A percentile compares a stretch with the other conserved stretches of the same genome.
phyloP scores from a whole-genome alignment of 257 asterid species.

The Anisodus acutangulus region DNA sequence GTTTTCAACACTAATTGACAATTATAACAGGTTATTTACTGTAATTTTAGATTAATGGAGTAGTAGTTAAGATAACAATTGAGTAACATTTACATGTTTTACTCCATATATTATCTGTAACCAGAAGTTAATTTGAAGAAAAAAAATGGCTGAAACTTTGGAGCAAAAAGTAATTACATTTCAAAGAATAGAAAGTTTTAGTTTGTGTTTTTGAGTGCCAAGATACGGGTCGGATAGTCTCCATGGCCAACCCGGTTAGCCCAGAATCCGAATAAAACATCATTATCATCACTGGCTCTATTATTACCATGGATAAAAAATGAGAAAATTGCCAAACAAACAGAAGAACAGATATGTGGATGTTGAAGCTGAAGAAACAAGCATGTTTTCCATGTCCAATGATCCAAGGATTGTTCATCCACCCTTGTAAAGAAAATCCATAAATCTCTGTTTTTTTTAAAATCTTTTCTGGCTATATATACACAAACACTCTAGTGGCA shows the following conservation, averaged over 20 bases:
- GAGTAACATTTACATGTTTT: no score
- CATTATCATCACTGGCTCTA: slow-evolving; percentile 29
- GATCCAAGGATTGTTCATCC: background rate
- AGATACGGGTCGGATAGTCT: slow-evolving; percentile 32
- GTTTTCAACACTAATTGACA: no score
- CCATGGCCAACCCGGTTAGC: background rate
- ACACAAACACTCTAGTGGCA: no score
- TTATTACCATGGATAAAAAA: background rate
- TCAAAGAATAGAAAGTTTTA: background rate
- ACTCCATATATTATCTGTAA: no score
- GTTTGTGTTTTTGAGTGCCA: slow-evolving; percentile 21
- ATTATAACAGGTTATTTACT: no score
- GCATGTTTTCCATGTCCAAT: no score
- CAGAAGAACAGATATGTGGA: background rate
- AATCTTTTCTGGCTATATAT: no score
- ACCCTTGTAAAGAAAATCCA: slow-evolving; percentile 39
- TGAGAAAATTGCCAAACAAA: background rate
- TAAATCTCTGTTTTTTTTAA: background rate
- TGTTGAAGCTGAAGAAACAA: background rate
- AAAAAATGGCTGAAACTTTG: no score
- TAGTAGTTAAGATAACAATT: no score
- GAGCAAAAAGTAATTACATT: no score
- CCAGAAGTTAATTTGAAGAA: no score
- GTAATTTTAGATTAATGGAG: no score
- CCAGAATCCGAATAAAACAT: background rate